Conservation (phyloP, 1,284 basidiomycete genomes). For the Pseudozyma thailandica region DNA sequence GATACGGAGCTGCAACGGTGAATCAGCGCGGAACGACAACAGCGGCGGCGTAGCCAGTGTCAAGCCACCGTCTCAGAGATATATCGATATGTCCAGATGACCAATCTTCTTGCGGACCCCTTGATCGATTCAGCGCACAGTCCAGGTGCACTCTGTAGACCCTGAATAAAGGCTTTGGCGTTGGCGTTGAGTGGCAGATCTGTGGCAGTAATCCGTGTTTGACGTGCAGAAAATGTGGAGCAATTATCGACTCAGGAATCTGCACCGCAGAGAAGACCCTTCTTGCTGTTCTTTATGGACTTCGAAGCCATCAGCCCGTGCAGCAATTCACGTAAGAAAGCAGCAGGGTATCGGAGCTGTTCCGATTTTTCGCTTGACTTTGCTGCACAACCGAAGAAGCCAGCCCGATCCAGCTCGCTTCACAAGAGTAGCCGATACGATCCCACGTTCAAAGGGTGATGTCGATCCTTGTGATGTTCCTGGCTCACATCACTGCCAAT, state of each 20-base stretch:
- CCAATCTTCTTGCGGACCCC: background rate
- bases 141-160: background rate
- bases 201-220: too few relatives aligned
- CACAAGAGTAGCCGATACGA: too few relatives aligned
- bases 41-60: too few relatives aligned
- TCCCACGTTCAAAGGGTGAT: too few relatives aligned
- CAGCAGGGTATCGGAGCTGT: background rate
- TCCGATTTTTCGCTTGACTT: background rate
- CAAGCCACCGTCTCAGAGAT: too few relatives aligned
- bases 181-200: too few relatives aligned
- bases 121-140: background rate
- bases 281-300: background rate
- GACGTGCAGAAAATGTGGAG: conserved; percentile 14
- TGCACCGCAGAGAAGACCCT: background rate
- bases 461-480: too few relatives aligned
- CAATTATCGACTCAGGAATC: background rate
- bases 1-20: too few relatives aligned
- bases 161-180: too few relatives aligned
- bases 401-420: too few relatives aligned
- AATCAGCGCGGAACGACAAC: too few relatives aligned
- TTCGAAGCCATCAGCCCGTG: background rate
- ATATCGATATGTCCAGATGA: conserved; percentile 2
- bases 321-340: background rate
- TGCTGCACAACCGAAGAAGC: background rate
- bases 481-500: too few relatives aligned